Conservation (phyloP, 192 early-diverging fungal genomes). For the Mortierella hygrophila region DNA sequence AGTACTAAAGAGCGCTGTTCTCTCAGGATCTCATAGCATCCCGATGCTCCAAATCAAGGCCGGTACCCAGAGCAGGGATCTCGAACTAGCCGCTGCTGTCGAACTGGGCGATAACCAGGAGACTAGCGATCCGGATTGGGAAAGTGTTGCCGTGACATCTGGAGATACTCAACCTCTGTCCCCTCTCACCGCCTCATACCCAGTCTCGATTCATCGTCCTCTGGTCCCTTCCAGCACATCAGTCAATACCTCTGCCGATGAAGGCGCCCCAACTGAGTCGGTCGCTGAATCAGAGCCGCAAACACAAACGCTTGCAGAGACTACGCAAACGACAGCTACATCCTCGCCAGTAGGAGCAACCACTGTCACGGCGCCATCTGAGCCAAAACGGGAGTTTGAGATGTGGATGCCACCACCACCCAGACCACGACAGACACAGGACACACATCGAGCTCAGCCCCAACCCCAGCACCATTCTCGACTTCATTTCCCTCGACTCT, state of each 20-base stretch:
- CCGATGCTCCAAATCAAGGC: conserved; percentile 25
- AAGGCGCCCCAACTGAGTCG: not conserved
- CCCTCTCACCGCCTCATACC: conserved; percentile 27
- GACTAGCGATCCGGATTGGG: conserved; percentile 29
- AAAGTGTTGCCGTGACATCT: conserved; percentile 15
- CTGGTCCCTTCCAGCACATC: not conserved
- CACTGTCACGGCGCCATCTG: not conserved
- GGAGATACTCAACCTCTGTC: conserved; percentile 33
- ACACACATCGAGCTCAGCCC: not conserved
- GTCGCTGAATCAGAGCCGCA: not conserved
- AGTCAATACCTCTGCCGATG: not conserved
- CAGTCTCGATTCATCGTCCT: not conserved
- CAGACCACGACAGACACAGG: not conserved
- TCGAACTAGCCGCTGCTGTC: not conserved
- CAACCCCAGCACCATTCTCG: conserved; percentile 23
- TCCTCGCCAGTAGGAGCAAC: not conserved
- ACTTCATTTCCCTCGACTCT: conserved; percentile 22
- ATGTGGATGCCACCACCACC: conserved; percentile 35
- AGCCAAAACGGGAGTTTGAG: conserved; percentile 13
- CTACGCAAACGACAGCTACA: not conserved
- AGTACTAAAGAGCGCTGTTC: conserved; percentile 8
- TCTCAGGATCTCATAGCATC: conserved; percentile 20
- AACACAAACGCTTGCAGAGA: not conserved
- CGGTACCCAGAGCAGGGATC: not conserved
- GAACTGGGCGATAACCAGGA: not conserved